Evolutionary conservation across 306 rosid species (phyloP), one percentile per base, ranked within the genome.

Genomic region (Medicago lupulina): DNA sequence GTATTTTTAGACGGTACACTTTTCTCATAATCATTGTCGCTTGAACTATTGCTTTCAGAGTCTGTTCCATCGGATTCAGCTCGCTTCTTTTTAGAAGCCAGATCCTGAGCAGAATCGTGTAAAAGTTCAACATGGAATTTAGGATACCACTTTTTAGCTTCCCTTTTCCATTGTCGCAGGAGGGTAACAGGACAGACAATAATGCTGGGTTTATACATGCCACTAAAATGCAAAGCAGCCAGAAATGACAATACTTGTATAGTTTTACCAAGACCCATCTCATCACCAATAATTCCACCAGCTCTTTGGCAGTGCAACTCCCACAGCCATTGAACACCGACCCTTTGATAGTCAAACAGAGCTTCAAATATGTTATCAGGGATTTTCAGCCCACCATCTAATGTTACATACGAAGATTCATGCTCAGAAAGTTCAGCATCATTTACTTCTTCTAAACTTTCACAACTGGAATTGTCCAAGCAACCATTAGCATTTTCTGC

Each of bases 251-350:
- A 83, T 71, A 95, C 88, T 85, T 95, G 98, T 82, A 95, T 84
- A 67, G 98, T 95, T 87, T 95, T 95, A 57, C 97, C 98, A 59
- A 95, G 97, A 76, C 98, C 98, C 98, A 95, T 95, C 89, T 95
- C 98, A 79, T 95, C 98, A 63, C 98, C 97, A 64, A 95, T 92
- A 83, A 95, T 95, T 82, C 98, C 98, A 76, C 98, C 98, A 43
- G 97, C 93, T 78, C 85, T 88, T 82, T 95, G 98, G 92, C 98
- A 92, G 86, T 95, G 98, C 86, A 95, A 78, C 85, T 95, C 98
- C 98, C 98, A 95, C 77, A 95, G 74, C 98, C 98, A 95, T 78
- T 95, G 98, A 34, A 92, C 97, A 65, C 98, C 98, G 50, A 95
- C 91, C 87, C 86, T 92, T 85, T 95, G 98, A 84, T 95, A 92